These are phyloP conservation scores for Aquanectria penicillioides DNA, from an alignment of 2,329 filamentous ascomycete genomes.

Conservation along the genomic window DNA sequence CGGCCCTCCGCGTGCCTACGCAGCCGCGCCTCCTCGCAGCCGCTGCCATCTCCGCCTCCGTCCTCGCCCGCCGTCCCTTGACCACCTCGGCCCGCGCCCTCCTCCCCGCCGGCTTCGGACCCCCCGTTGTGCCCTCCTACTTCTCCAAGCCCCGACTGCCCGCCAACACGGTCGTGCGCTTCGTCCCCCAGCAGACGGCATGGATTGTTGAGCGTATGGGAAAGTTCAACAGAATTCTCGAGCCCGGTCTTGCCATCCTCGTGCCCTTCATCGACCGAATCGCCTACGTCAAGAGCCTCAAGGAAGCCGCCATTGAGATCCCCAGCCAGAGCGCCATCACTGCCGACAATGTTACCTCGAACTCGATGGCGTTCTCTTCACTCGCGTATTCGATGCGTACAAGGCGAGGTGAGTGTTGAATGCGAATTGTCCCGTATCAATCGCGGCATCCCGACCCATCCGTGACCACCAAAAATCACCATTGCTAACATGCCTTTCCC, in stretches of 20 bases:
- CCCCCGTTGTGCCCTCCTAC: conserved; percentile 70
- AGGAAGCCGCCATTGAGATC: conserved; percentile 96
- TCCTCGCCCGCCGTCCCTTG: conserved; percentile 41
- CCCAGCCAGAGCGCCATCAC: conserved; percentile 98
- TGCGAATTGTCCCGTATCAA: neutral
- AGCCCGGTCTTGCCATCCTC: conserved; percentile 89
- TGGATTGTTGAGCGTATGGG: conserved; percentile 99
- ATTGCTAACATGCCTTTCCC: conserved; percentile 16
- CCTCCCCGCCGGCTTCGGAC: conserved; percentile 46
- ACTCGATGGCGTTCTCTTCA: conserved; percentile 95
- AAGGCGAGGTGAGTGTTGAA: conserved; percentile 81
- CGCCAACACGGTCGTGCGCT: conserved; percentile 93
- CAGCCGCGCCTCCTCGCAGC: conserved; percentile 36
- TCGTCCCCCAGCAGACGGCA: conserved; percentile 99
- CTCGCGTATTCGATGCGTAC: conserved; percentile 95
- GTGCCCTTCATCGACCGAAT: conserved; percentile 94
- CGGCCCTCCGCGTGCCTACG: conserved; percentile 39
- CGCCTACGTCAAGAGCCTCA: conserved; percentile 96
- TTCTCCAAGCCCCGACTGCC: conserved; percentile 81
- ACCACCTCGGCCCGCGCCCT: conserved; percentile 45
- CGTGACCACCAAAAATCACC: neutral
- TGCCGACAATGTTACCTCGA: conserved; percentile 98
- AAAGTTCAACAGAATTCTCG: conserved; percentile 91
- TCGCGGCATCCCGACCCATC: neutral
- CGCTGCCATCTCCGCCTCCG: conserved; percentile 25